These are phyloP conservation scores for Trichosporon asahii DNA, from an alignment of 1,284 basidiomycete genomes.

Conservation along the genomic window DNA sequence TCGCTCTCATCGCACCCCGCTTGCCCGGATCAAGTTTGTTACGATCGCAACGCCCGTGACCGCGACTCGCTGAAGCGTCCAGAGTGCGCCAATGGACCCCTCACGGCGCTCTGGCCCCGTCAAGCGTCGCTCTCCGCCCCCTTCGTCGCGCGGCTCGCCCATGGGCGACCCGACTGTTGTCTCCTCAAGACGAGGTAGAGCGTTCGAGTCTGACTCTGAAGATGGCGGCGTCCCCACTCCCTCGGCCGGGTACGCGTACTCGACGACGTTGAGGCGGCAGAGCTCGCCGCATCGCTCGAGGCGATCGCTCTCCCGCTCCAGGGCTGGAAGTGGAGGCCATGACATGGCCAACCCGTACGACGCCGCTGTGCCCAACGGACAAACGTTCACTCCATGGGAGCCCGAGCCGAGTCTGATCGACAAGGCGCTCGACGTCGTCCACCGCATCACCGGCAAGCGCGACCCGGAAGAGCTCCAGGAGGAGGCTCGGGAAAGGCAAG, in stretches of 20 bases:
- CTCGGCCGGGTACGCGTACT: constrained; percentile 64
- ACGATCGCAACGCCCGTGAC: not conserved
- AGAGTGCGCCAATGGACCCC: constrained; percentile 5
- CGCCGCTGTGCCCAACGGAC: not conserved
- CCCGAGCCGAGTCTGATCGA: constrained; percentile 14
- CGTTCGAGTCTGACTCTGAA: constrained; percentile 6
- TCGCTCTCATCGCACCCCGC: not conserved
- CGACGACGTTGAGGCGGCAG: constrained; percentile 71
- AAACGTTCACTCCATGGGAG: constrained; percentile 10
- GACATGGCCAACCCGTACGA: constrained; percentile 24
- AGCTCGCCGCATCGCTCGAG: constrained; percentile 16
- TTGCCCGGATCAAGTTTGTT: not conserved
- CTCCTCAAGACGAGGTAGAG: constrained; percentile 5
- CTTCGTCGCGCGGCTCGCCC: constrained; percentile 1
- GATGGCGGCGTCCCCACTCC: not conserved
- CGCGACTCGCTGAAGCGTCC: not conserved
- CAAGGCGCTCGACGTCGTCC: constrained; percentile 23
- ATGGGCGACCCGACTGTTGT: not conserved
- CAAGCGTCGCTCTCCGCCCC: constrained; percentile 6
- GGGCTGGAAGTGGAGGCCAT: constrained; percentile 1
- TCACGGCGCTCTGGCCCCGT: constrained; percentile 4
- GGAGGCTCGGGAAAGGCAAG: constrained; percentile 25
- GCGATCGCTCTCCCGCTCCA: constrained; percentile 4
- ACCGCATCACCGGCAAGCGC: constrained; percentile 30
- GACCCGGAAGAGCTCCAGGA: constrained; percentile 34